phyloP scores from a whole-genome alignment of 169 alveolate species.

The Eimeria acervulina region DNA sequence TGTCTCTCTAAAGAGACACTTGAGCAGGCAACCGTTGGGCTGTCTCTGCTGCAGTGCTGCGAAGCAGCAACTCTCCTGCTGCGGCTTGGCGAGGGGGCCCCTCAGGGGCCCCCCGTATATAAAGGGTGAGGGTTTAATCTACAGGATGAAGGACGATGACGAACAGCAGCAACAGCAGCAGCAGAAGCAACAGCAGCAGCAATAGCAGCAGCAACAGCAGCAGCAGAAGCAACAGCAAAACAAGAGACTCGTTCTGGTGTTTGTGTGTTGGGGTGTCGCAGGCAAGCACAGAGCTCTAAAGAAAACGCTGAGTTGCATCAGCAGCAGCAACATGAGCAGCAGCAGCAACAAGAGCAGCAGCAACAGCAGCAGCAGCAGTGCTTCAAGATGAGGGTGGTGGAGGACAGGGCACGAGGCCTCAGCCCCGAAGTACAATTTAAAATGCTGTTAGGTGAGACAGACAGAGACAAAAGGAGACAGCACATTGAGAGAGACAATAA shows the following conservation, averaged over 20 bases:
- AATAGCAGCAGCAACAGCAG: no score
- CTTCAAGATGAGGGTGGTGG: neutral
- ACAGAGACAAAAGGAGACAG: no score
- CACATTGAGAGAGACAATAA: no score
- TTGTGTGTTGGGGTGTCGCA: no score
- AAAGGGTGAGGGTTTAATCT: no score
- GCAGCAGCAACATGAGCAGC: neutral
- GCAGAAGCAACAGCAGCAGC: no score
- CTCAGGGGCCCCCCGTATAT: neutral
- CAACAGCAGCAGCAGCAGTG: neutral
- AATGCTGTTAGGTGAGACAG: slow-evolving; percentile 21
- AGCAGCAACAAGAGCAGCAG: slow-evolving; percentile 47
- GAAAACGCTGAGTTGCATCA: neutral
- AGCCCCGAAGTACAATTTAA: neutral
- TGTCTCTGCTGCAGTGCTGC: slow-evolving; percentile 53
- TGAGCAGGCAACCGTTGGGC: slow-evolving; percentile 16
- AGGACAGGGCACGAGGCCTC: neutral
- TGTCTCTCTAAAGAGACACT: neutral
- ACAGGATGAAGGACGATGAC: no score
- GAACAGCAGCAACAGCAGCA: no score
- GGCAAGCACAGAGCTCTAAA: no score
- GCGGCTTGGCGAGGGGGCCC: slow-evolving; percentile 33
- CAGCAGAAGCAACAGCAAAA: neutral
- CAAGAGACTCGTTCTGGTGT: no score
- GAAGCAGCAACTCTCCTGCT: slow-evolving; percentile 40